Evolutionary conservation across 108 stramenopile genomes (phyloP).

Genomic region (Discostella stelligeroides): DNA sequence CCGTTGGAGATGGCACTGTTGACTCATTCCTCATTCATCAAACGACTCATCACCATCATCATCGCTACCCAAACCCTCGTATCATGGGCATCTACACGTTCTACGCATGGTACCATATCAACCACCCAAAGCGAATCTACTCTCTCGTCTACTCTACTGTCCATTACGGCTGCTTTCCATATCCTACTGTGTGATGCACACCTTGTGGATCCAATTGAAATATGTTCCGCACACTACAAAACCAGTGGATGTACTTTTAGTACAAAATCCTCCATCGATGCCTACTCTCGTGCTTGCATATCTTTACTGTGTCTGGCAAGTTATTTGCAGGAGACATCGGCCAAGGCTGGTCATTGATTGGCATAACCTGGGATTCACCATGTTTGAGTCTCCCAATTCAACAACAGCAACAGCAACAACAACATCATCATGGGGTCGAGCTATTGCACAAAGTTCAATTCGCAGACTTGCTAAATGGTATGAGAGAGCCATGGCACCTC

Average conservation of each 20-base stretch:
- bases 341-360: slow-evolving; percentile 92
- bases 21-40: background rate
- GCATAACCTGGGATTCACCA: slow-evolving; percentile 98
- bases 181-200: slow-evolving; percentile 50
- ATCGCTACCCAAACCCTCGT: slow-evolving; percentile 51
- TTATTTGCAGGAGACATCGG: slow-evolving; percentile 31
- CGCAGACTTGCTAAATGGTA: slow-evolving; percentile 55
- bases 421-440: too few relatives aligned
- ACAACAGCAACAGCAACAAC: background rate
- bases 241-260: slow-evolving; percentile 76
- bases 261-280: slow-evolving; percentile 98
- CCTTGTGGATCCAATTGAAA: slow-evolving; percentile 53
- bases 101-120: too few relatives aligned
- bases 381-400: slow-evolving; percentile 61
- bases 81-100: too few relatives aligned
- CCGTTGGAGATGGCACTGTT: slow-evolving; percentile 25
- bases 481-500: slow-evolving; percentile 77
- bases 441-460: slow-evolving; percentile 21
- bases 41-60: too few relatives aligned
- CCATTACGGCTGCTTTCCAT: slow-evolving; percentile 60
- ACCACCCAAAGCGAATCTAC: slow-evolving; percentile 46
- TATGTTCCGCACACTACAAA: slow-evolving; percentile 23
- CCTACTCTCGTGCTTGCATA: slow-evolving; percentile 80
- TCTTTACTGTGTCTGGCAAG: slow-evolving; percentile 51
- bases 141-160: slow-evolving; percentile 64